Conservation (phyloP, 257 asterid genomes). For the Osmanthus fragrans region DNA sequence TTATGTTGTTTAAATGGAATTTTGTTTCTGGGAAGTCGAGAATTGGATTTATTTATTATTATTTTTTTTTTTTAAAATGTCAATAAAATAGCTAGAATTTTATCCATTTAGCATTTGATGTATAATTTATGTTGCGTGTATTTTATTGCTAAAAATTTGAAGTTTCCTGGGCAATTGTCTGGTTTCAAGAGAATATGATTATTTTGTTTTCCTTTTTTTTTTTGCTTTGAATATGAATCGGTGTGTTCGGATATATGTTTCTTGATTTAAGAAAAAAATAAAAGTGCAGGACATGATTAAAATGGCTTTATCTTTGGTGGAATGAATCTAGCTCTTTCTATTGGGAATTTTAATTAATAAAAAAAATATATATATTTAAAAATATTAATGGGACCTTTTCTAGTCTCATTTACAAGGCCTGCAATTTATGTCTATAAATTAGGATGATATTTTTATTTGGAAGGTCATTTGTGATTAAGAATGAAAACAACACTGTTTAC, state of each 20-base stretch:
- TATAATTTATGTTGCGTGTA: neutral
- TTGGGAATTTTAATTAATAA: neutral
- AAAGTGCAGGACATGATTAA: neutral
- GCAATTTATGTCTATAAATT: neutral
- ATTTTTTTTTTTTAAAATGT: neutral
- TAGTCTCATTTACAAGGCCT: slow-evolving; percentile 13
- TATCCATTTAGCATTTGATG: neutral
- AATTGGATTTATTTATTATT: too few species aligned
- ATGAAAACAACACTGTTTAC: neutral
- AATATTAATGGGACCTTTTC: slow-evolving; percentile 1
- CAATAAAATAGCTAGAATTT: neutral
- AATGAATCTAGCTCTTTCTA: neutral
- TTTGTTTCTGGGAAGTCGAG: neutral
- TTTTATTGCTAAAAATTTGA: slow-evolving; percentile 8
- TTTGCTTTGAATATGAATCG: neutral
- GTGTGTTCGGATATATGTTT: neutral
- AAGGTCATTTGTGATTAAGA: neutral
- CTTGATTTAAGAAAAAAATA: neutral
- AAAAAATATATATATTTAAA: neutral
- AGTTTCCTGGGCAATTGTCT: neutral
- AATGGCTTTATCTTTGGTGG: neutral
- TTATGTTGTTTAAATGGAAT: neutral
- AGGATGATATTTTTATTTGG: neutral
- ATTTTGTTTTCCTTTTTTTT: neutral
- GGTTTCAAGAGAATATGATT: neutral